Evolutionary conservation across 768 basidiomycete species (phyloP), one percentile per base, ranked within the genome.

Genomic region (Chiua virens): DNA sequence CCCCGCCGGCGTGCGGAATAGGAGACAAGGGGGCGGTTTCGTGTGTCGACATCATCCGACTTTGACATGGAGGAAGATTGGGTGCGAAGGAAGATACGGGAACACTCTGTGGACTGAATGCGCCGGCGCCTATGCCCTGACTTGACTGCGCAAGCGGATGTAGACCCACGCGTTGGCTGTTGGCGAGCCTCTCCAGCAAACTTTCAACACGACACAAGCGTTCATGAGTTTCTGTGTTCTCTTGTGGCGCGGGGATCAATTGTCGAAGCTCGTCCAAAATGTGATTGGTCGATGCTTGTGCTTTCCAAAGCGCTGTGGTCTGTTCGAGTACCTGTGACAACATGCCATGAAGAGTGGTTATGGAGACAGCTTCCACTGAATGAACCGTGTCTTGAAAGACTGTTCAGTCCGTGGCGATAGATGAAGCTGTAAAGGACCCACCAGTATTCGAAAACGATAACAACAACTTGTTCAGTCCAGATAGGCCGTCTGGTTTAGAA

Each of bases 261-360:
- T 73, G 72, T 20, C 78, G 76, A 42, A 92, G 67, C 21, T 82
- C 79, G 49, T 85, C 79, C 30, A 92, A 67, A 42, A 81, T 69
- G 25, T 76, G 75, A 47, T 82, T 81, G 4, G 85, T 78, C 1
- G 76, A 71, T 1, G 67, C 58, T 66, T 93, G 89, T 3, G 77
- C 80, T 45, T 84, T 74, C 64, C 79, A 72, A 25, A 93, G 64
- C 8, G 75, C 78, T n/a, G 74, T 71, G 5, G 84, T 72, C 54
- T 83, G 79, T 9, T 79, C 77, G 40, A 81, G 73, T 32, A 92
- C 75, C 8, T 67, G 74, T 22, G 77, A 71, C 43, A 92, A 63
- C 18, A 85, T 71, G 4, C 73, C 73, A 9, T 76, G 73, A 43
- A 87, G 66, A 42, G 78, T 73, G 21, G 72, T 70, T 28, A 76